Evolutionary conservation across 23 red algal genomes (phyloP).

Genomic region (Agarophyton chilense): DNA sequence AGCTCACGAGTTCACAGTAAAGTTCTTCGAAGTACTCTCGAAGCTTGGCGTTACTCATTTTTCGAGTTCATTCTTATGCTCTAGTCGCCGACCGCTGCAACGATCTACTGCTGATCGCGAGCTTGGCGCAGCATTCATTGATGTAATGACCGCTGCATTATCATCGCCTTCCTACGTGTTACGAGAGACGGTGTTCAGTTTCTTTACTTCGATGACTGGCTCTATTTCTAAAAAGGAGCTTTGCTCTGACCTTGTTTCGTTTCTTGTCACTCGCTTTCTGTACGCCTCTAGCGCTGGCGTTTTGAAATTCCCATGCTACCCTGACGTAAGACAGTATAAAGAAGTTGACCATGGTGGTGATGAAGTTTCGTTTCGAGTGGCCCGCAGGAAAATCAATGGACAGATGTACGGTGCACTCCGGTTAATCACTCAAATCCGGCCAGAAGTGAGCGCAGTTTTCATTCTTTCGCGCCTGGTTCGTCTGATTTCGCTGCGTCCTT

Average conservation of each 20-base stretch:
- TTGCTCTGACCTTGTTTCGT: not conserved
- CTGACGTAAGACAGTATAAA: not conserved
- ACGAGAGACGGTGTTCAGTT: constrained; percentile 24
- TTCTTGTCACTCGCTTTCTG: constrained; percentile 51
- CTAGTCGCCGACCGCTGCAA: not conserved
- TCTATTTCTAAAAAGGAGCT: not conserved
- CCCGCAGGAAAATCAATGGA: constrained; percentile 1
- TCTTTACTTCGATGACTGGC: constrained; percentile 30
- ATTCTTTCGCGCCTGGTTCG: not conserved
- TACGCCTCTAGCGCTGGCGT: not conserved
- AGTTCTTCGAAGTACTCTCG: constrained; percentile 49
- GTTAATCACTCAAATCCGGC: not conserved
- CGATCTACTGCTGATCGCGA: constrained; percentile 14
- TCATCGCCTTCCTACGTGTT: constrained; percentile 32
- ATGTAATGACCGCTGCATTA: constrained; percentile 23
- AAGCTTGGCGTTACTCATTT: constrained; percentile 49
- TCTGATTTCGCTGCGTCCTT: not conserved
- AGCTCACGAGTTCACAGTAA: constrained; percentile 49
- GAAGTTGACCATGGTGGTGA: constrained; percentile 8
- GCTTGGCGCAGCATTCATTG: constrained; percentile 39
- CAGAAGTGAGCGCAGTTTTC: not conserved
- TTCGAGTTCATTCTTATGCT: constrained; percentile 22
- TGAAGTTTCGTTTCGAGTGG: not conserved
- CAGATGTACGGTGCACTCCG: not conserved
- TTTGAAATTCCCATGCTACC: not conserved